Base-by-base conservation (phyloP, 169 alveolate species). In the Ichthyophthirius multifiliis region DNA sequence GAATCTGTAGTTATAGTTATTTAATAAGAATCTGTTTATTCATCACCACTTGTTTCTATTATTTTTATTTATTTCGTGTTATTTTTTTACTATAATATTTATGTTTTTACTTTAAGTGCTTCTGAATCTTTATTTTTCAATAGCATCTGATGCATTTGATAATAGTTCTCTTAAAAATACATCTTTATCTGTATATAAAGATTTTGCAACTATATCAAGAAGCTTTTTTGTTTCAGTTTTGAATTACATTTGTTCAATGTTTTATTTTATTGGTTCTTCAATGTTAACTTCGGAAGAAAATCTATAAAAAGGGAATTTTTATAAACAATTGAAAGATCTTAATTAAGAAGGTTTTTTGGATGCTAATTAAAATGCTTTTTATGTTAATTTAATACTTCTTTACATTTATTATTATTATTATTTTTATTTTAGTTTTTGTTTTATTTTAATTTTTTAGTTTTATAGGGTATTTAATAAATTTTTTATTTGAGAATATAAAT, bases 221-320 rank as follows among this genome's bases (percentile, higher is more conserved):
- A 98, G 94, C 89, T 97, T 97, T 88, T 95, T 95, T 39, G 99
- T 98, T 93, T 98, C 99, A 35, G 99, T 98, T 83, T 96, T 90
- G 89, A 96, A 97, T 44, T 81, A 83, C 39, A 34, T 35, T 67
- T 67, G 41, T 39, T 67, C 77, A 27, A 55, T 23, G 31, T 55
- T 12, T 27, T 55, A 20, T 39, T 55, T 55, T 27, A 27, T 55
- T 23, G 31, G 31, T 55, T 55, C 23, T 55, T 55, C 71, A 27
- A 55, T 39, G 31, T 55, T 55, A 23, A 55, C 20, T 23, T 55
- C 31, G 3, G 71, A 27, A 55, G 43, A n/a, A n/a, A n/a, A n/a
- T n/a, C n/a, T n/a, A n/a, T n/a, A n/a, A n/a, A n/a, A n/a, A n/a
- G n/a, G n/a, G n/a, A n/a, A n/a, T n/a, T n/a, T n/a, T n/a, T n/a